A percentile compares a stretch with the other conserved stretches of the same genome.
Conservation (phyloP, 2,329 filamentous ascomycete species). For the Cylindrodendrum hubeiense region DNA sequence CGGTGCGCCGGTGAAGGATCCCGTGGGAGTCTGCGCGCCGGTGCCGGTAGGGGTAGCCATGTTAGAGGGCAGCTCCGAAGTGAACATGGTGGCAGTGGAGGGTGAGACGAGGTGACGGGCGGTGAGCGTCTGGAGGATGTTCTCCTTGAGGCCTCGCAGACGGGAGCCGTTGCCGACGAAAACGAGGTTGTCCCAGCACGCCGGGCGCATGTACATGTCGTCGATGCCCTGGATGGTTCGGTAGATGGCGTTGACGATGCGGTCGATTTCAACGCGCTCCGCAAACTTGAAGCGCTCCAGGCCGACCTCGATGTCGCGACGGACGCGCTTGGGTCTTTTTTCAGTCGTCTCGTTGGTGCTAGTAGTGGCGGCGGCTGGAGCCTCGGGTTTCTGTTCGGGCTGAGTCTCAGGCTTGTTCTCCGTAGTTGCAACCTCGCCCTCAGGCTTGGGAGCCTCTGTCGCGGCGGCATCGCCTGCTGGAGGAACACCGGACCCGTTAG, state of each 20-base stretch:
- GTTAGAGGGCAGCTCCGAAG: constrained; percentile 94
- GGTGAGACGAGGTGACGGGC: constrained; percentile 92
- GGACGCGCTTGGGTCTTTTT: constrained; percentile 66
- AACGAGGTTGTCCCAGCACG: constrained; percentile 92
- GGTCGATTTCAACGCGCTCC: constrained; percentile 80
- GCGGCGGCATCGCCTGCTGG: constrained; percentile 20
- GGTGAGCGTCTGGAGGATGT: constrained; percentile 82
- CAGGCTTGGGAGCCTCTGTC: constrained; percentile 44
- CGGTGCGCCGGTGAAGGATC: constrained; percentile 65
- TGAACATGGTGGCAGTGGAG: constrained; percentile 95
- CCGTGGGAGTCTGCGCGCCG: constrained; percentile 89
- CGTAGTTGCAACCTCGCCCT: constrained; percentile 22
- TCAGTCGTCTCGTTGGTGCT: constrained; percentile 47
- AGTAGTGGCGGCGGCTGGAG: constrained; percentile 20
- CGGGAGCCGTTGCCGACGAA: constrained; percentile 89
- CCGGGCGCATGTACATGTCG: constrained; percentile 85
- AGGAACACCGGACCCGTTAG: constrained; percentile 28
- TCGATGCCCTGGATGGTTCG: constrained; percentile 85
- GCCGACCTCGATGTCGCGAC: constrained; percentile 81
- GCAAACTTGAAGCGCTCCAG: constrained; percentile 80
- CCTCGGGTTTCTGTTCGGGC: constrained; percentile 37
- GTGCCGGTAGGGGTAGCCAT: constrained; percentile 92
- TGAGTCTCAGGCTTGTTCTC: constrained; percentile 40
- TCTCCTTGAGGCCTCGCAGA: constrained; percentile 85
- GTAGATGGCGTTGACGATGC: constrained; percentile 87